phyloP scores from a whole-genome alignment of 208 protist species.

The Wallacemonas rigidus region DNA sequence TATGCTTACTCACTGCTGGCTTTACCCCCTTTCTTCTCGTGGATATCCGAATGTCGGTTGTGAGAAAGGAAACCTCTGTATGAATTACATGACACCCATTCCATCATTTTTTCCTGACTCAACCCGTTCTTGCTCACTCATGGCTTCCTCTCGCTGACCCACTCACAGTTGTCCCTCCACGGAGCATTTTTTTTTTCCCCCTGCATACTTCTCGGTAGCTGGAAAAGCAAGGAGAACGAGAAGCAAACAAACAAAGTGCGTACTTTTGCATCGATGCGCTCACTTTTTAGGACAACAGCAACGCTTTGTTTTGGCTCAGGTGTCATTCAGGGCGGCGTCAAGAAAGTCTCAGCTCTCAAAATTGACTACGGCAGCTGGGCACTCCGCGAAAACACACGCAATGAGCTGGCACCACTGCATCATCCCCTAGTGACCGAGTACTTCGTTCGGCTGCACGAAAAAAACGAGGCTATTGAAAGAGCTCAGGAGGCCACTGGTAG shows the following conservation, averaged over 20 bases:
- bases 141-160: neutral
- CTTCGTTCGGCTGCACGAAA: constrained; percentile 74
- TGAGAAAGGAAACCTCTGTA: too few species aligned
- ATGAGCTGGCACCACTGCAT: constrained; percentile 55
- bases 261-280: neutral
- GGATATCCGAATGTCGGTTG: too few species aligned
- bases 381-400: constrained; percentile 48
- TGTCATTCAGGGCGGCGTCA: constrained; percentile 79
- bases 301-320: constrained; percentile 68
- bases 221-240: neutral
- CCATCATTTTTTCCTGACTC: neutral
- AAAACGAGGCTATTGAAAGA: constrained; percentile 46
- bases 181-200: too few species aligned
- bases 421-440: constrained; percentile 87
- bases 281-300: constrained; percentile 29
- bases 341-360: constrained; percentile 46
- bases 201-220: too few species aligned
- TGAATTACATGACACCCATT: neutral
- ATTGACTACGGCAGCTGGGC: constrained; percentile 70
- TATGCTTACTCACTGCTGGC: too few species aligned
- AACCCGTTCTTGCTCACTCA: neutral
- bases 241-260: neutral
- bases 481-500: constrained; percentile 34
- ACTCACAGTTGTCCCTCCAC: neutral
- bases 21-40: too few species aligned